Evolutionary conservation across 805 yeast genomes (phyloP).

Genomic region (Candida dajiaensis): DNA sequence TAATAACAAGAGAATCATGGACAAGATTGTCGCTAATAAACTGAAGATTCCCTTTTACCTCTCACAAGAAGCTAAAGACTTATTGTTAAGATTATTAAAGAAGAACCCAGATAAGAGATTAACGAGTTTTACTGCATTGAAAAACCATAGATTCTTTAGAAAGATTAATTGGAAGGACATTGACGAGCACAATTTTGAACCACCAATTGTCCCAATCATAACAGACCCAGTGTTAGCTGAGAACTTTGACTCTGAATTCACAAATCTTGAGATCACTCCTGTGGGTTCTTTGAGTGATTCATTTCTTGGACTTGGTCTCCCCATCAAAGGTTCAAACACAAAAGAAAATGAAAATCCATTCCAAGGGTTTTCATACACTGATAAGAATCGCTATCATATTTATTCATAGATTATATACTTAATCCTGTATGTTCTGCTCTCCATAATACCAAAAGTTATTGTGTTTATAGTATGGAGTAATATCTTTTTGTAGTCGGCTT

Average conservation of each 20-base stretch:
- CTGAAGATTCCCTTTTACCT: slow-evolving; percentile 68
- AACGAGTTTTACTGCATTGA: slow-evolving; percentile 50
- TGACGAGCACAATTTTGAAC: slow-evolving; percentile 39
- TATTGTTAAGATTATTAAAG: slow-evolving; percentile 57
- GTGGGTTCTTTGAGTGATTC: slow-evolving; percentile 15
- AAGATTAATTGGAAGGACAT: slow-evolving; percentile 64
- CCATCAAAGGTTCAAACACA: slow-evolving; percentile 4
- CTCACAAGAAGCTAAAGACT: slow-evolving; percentile 74
- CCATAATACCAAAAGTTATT: background rate
- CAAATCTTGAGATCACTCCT: slow-evolving; percentile 49
- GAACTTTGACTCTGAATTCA: slow-evolving; percentile 76
- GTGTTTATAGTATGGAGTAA: no score
- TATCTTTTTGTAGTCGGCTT: no score
- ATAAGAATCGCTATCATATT: slow-evolving; percentile 15
- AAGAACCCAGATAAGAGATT: slow-evolving; percentile 66
- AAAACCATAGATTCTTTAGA: slow-evolving; percentile 70
- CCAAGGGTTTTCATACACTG: slow-evolving; percentile 42
- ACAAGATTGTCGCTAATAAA: slow-evolving; percentile 66
- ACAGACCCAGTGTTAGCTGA: slow-evolving; percentile 81
- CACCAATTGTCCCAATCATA: slow-evolving; percentile 80
- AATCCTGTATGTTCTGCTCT: background rate
- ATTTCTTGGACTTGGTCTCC: slow-evolving; percentile 6
- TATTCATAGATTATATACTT: slow-evolving; percentile 11
- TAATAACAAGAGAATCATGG: slow-evolving; percentile 68
- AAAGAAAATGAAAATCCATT: slow-evolving; percentile 24